Conservation (phyloP, 2,329 filamentous ascomycete genomes). For the Talaromyces verruculosus region DNA sequence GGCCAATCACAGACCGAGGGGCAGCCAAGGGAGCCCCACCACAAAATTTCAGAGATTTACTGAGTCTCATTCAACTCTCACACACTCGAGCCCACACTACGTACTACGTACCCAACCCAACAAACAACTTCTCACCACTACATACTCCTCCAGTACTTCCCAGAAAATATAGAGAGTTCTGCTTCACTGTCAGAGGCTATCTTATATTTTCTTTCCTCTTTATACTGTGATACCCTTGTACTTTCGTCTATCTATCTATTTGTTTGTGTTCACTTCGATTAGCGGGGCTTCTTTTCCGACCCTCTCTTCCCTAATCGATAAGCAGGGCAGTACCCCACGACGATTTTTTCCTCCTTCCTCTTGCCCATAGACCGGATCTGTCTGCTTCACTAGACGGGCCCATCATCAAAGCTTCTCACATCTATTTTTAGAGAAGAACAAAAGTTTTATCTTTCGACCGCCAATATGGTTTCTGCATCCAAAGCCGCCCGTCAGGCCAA, state of each 20-base stretch:
- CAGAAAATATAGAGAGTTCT: slow-evolving; percentile 7
- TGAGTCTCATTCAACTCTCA: background rate
- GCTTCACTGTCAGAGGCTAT: slow-evolving; percentile 13
- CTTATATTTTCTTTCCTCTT: slow-evolving; percentile 13
- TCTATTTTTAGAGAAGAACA: slow-evolving; percentile 2
- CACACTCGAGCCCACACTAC: background rate
- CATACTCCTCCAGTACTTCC: background rate
- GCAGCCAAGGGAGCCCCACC: slow-evolving; percentile 14
- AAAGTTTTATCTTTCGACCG: slow-evolving; percentile 22
- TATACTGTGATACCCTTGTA: slow-evolving; percentile 18
- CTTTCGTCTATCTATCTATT: slow-evolving; percentile 13
- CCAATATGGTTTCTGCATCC: slow-evolving; percentile 65
- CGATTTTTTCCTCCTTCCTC: slow-evolving; percentile 31
- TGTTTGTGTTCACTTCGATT: slow-evolving; percentile 19
- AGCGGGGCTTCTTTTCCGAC: slow-evolving; percentile 21
- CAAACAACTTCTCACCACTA: background rate
- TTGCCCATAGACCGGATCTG: slow-evolving; percentile 24
- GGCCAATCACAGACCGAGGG: slow-evolving; percentile 17
- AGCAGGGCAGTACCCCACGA: slow-evolving; percentile 29
- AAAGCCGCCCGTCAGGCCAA: slow-evolving; percentile 68
- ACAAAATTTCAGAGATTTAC: slow-evolving; percentile 20
- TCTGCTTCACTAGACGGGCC: slow-evolving; percentile 17
- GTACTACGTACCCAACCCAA: background rate
- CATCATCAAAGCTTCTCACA: background rate
- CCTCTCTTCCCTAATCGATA: slow-evolving; percentile 40